Evolutionary conservation across 164 flowering plant species (phyloP).

Genomic region (Vitis labrusca): DNA sequence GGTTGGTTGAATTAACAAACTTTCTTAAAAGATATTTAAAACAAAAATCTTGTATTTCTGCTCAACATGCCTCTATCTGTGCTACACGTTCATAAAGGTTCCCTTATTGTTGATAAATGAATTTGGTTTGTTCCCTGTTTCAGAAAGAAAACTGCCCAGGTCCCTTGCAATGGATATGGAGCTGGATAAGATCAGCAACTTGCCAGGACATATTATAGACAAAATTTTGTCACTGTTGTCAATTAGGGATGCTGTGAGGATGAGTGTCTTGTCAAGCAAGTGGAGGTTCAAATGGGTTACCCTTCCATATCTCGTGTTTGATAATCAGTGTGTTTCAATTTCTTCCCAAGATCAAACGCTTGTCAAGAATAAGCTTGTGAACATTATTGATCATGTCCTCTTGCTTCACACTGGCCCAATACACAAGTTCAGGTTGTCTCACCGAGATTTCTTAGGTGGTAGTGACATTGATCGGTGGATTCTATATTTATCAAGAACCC

Average conservation of each 20-base stretch:
- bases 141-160: slow-evolving; percentile 38
- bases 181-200: slow-evolving; percentile 39
- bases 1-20: too few species aligned
- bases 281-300: slow-evolving; percentile 63
- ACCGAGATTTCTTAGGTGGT: slow-evolving; percentile 35
- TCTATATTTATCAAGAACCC: slow-evolving; percentile 43
- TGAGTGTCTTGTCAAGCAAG: slow-evolving; percentile 50
- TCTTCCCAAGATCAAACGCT: slow-evolving; percentile 33
- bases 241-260: slow-evolving; percentile 57
- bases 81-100: not conserved
- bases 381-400: slow-evolving; percentile 49
- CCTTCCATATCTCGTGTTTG: slow-evolving; percentile 48
- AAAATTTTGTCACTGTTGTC: slow-evolving; percentile 45
- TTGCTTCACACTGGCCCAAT: slow-evolving; percentile 57
- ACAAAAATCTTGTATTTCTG: too few species aligned
- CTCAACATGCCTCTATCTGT: not conserved
- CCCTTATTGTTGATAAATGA: not conserved
- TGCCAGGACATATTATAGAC: slow-evolving; percentile 51
- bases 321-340: slow-evolving; percentile 29
- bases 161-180: slow-evolving; percentile 30
- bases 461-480: slow-evolving; percentile 56
- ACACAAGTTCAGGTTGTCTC: slow-evolving; percentile 47
- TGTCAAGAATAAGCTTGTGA: slow-evolving; percentile 35
- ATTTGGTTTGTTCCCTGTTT: slow-evolving; percentile 1
- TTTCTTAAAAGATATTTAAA: too few species aligned